phyloP scores from a whole-genome alignment of 306 rosid species.

The Cucurbita pepo region DNA sequence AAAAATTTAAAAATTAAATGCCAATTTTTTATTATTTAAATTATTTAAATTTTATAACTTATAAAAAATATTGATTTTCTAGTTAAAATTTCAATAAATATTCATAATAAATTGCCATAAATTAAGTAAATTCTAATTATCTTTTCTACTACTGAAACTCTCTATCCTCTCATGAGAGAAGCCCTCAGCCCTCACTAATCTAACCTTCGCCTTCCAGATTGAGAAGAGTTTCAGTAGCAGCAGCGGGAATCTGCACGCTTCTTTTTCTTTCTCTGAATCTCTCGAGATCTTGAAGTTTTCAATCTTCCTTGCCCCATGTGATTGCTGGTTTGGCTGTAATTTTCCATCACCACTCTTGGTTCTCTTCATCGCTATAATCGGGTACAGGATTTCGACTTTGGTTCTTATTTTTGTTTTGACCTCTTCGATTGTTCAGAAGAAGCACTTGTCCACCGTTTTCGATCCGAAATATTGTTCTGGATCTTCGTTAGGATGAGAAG shows the following conservation, averaged over 20 bases:
- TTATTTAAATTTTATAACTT: too few relatives aligned
- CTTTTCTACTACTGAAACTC: background rate
- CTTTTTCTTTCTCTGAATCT: background rate
- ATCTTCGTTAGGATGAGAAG: background rate
- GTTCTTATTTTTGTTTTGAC: background rate
- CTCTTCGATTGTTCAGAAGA: background rate
- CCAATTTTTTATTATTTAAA: too few relatives aligned
- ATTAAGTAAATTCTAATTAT: too few relatives aligned
- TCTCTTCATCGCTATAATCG: background rate
- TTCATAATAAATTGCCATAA: too few relatives aligned
- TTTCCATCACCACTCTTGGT: background rate
- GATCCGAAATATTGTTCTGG: background rate
- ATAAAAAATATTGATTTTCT: too few relatives aligned
- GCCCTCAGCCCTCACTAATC: background rate
- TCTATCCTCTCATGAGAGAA: background rate
- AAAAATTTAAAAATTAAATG: too few relatives aligned
- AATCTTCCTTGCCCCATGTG: background rate
- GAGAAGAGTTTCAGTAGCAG: background rate
- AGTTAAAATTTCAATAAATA: too few relatives aligned
- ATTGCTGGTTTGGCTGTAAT: background rate
- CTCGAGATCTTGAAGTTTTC: background rate
- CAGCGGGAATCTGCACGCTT: background rate
- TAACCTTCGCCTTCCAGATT: background rate
- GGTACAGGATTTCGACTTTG: background rate
- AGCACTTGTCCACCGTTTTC: background rate